Conservation (phyloP, 2,329 filamentous ascomycete species). For the Bipolaris cookei region DNA sequence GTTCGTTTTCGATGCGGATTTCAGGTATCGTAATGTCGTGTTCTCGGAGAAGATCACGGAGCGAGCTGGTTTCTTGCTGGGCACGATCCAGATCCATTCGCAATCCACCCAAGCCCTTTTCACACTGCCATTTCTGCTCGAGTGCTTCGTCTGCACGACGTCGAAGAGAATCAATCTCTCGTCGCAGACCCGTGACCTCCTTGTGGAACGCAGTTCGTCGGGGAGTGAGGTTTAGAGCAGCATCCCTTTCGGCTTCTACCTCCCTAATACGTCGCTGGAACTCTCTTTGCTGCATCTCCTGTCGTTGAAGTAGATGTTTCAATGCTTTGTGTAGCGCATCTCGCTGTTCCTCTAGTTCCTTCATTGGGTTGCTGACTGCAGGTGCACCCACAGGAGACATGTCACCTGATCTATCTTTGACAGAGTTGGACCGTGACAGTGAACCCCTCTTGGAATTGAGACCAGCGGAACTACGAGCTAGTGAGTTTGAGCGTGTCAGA, state of each 20-base stretch:
- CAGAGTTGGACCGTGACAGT: constrained; percentile 59
- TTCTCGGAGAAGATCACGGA: constrained; percentile 78
- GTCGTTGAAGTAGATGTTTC: constrained; percentile 82
- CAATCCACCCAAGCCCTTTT: constrained; percentile 84
- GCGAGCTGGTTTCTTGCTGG: constrained; percentile 87
- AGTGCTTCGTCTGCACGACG: constrained; percentile 90
- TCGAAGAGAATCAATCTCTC: constrained; percentile 83
- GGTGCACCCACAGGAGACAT: constrained; percentile 64
- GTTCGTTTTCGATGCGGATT: constrained; percentile 59
- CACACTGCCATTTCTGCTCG: constrained; percentile 94
- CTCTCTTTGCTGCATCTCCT: constrained; percentile 82
- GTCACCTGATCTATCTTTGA: constrained; percentile 45
- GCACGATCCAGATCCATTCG: constrained; percentile 98
- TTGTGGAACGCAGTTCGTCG: constrained; percentile 80
- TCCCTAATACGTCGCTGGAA: constrained; percentile 79
- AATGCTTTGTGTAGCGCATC: constrained; percentile 90
- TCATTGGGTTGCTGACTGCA: constrained; percentile 59
- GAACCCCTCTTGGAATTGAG: constrained; percentile 51
- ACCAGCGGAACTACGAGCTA: constrained; percentile 62
- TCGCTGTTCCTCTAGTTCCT: constrained; percentile 91
- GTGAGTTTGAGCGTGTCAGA: constrained; percentile 70
- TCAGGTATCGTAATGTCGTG: constrained; percentile 80
- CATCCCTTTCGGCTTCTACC: constrained; percentile 79
- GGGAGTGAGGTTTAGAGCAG: constrained; percentile 71
- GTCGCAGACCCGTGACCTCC: constrained; percentile 79